phyloP scores from a whole-genome alignment of 2,329 filamentous ascomycete genomes.

The Sporothrix brunneoviolacea region DNA sequence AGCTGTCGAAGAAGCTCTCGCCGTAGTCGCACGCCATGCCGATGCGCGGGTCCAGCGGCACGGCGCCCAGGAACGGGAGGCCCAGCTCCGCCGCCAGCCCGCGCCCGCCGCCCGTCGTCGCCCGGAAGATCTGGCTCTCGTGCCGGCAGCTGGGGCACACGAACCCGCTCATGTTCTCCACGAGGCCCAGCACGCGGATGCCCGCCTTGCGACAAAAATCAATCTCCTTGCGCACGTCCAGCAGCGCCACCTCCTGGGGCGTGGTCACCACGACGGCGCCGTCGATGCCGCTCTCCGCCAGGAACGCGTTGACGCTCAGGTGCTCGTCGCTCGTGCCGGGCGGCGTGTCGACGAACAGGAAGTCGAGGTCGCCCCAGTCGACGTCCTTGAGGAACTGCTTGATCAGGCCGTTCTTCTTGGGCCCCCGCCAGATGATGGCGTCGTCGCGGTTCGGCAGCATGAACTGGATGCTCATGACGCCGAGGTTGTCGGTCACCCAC shows the following conservation, averaged over 20 bases:
- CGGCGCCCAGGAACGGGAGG: constrained; percentile 81
- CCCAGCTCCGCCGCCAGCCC: constrained; percentile 77
- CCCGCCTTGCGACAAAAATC: constrained; percentile 95
- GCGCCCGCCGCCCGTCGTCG: constrained; percentile 81
- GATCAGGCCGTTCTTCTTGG: constrained; percentile 97
- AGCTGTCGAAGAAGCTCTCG: constrained; percentile 93
- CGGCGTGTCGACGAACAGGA: constrained; percentile 88
- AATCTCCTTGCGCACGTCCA: constrained; percentile 95
- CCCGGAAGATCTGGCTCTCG: constrained; percentile 76
- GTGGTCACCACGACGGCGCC: constrained; percentile 91
- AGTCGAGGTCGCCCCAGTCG: constrained; percentile 93
- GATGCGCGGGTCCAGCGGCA: constrained; percentile 88
- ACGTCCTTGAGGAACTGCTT: constrained; percentile 98
- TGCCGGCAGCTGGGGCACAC: constrained; percentile 89
- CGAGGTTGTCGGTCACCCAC: constrained; percentile 89
- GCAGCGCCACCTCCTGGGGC: constrained; percentile 83
- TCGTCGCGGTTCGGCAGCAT: constrained; percentile 93
- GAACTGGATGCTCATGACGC: constrained; percentile 96
- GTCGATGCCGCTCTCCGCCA: constrained; percentile 87
- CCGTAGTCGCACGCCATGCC: constrained; percentile 96
- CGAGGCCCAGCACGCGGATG: constrained; percentile 79
- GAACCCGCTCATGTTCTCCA: constrained; percentile 98
- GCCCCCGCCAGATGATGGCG: constrained; percentile 93
- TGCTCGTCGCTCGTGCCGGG: constrained; percentile 95
- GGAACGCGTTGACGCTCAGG: constrained; percentile 82